Base-by-base conservation (phyloP, 2,329 filamentous ascomycete genomes). In the Stagonosporopsis cucurbitacearum region DNA sequence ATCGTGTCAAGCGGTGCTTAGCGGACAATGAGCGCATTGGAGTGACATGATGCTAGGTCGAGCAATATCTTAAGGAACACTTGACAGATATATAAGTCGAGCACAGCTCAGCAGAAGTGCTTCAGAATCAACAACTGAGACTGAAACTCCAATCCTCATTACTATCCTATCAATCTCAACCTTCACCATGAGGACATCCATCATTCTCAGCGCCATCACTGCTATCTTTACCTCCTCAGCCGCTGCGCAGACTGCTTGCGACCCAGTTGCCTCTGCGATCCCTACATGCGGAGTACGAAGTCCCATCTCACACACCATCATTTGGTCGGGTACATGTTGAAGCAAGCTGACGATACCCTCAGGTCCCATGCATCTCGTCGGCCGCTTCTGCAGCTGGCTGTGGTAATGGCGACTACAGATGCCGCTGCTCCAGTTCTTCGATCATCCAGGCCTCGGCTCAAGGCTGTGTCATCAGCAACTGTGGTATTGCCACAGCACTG, bases 201-300 rank as follows among this genome's bases (percentile, higher is more conserved):
- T 41, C 13, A 40, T 52, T 43, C 5, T 60, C 41, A 28, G 49
- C 25, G 32, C 46, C 26, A 12, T 63, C 42, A 8, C 47, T 33
- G 23, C 50, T 33, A 11, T 48, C 23, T 49, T 48, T 39, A 43
- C 45, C 15, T 50, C 49, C 15, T 47, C 57, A 6, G 52, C 44
- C 40, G 26, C 54, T 41, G 60, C 60, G 11, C 60, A 61, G 41
- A 59, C 57, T 22, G 57, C 54, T n/a, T 63, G 60, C 28, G 50
- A 58, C 44, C 20, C 58, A 12, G 47, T 41, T 15, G 53, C 55
- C 25, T 50, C 58, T 28, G 53, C 55, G 6, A 48, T 63, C 23
- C 58, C 60, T 2, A 57, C 46, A 4, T 61, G 60, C 37, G 60
- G 58, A 17, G 55, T 59, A 59, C n/a, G 41, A 13, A 2, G n/a